phyloP scores from a whole-genome alignment of 2,329 filamentous ascomycete species.

The Blastomyces gilchristii region DNA sequence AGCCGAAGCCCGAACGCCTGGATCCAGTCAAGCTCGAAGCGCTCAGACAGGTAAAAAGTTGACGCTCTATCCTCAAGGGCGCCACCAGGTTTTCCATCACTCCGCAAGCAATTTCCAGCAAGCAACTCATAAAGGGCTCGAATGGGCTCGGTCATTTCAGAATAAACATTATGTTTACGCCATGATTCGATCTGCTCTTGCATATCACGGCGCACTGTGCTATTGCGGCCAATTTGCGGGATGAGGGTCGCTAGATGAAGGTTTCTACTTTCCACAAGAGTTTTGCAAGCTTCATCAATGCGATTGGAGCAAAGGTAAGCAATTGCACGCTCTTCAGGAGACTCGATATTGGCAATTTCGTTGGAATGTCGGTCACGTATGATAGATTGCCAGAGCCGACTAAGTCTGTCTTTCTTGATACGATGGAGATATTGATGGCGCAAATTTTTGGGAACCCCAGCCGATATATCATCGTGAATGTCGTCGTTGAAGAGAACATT shows the following conservation, averaged over 20 bases:
- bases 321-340: conserved; percentile 73
- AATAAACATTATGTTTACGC: conserved; percentile 70
- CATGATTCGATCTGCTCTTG: conserved; percentile 71
- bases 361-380: conserved; percentile 54
- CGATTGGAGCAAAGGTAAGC: conserved; percentile 68
- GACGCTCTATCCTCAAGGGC: conserved; percentile 69
- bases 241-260: conserved; percentile 77
- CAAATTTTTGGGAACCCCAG: conserved; percentile 31
- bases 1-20: conserved; percentile 84
- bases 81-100: conserved; percentile 60
- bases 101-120: conserved; percentile 75
- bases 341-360: conserved; percentile 54
- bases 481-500: conserved; percentile 76
- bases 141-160: conserved; percentile 75
- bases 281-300: conserved; percentile 70
- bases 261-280: conserved; percentile 64
- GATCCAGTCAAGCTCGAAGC: conserved; percentile 83
- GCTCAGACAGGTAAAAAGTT: conserved; percentile 70
- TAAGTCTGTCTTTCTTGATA: conserved; percentile 41
- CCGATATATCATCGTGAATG: conserved; percentile 38
- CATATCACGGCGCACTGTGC: conserved; percentile 62
- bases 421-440: conserved; percentile 33
- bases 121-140: conserved; percentile 83
- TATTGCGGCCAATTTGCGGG: conserved; percentile 66
- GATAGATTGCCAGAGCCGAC: conserved; percentile 32